Base-by-base conservation (phyloP, 768 basidiomycete species). In the Neoboletus magnificus region DNA sequence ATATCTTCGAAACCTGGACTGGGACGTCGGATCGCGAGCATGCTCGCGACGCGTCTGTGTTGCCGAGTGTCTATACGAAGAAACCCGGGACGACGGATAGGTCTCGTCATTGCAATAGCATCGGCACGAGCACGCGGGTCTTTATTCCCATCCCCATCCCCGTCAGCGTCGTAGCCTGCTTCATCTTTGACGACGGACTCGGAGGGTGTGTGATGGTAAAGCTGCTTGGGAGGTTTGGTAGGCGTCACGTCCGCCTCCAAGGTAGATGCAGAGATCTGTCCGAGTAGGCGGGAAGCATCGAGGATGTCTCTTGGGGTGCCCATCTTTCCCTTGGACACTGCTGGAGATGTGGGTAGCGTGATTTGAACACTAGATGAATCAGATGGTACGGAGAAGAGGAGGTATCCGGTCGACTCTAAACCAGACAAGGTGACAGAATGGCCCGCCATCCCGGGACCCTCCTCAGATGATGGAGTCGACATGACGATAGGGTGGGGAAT, bases 1-100 rank as follows among this genome's bases (percentile, higher is more conserved):
- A 29, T 5, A 12, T 61, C 48, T 20, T 16, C 11, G 39, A 30
- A 30, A 15, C 16, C 16, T 8, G 47, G 13, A 18, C 51, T 63
- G 20, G 20, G 48, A 13, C 48, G 49, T n/a, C 57, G 51, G 7
- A 27, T 56, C 10, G 63, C 54, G n/a, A 67, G 68, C 48, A 63
- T 57, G 46, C 68, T 70, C 4, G 60, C 60, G 27, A 67, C 63
- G 6, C 66, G 65, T 40, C 57, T 56, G 48, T 58, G 66, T 9
- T 62, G 68, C n/a, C 48, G 61, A 15, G 68, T 70, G 43, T 68
- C 61, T 18, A 62, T 55, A 30, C 68, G 66, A n/a, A 49, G 37
- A 45, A 67, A 58, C 3, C 32, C 43, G 16, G 66, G 68, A 8
- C 58, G 60, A 8, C 47, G 57, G 30, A 41, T 1, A 1, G 23